Evolutionary conservation across 2,329 filamentous ascomycete genomes (phyloP).

Genomic region (Penicillium polonicum): DNA sequence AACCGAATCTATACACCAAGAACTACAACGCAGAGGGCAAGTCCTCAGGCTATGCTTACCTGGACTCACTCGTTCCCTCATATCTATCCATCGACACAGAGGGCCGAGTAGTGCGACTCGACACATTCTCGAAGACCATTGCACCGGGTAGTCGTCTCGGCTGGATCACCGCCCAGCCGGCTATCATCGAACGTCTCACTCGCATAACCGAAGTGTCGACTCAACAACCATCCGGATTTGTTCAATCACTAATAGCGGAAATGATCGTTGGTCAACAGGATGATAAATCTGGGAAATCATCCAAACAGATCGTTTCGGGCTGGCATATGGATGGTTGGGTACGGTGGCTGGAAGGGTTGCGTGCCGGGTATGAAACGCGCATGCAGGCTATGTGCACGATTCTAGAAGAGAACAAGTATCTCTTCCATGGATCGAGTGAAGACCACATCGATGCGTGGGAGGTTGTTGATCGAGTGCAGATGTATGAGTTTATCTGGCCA

Average conservation of each 20-base stretch:
- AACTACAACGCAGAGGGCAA: not conserved
- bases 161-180: not conserved
- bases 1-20: not conserved
- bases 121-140: not conserved
- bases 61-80: not conserved
- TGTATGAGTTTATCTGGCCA: not conserved
- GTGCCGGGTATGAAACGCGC: not conserved
- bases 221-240: not conserved
- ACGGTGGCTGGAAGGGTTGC: not conserved
- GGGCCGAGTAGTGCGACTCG: not conserved
- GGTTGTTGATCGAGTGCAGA: not conserved
- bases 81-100: not conserved
- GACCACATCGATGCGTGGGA: not conserved
- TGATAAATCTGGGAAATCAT: not conserved
- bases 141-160: not conserved
- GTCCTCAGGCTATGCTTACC: not conserved
- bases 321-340: not conserved
- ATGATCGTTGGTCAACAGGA: not conserved
- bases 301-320: not conserved
- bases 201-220: not conserved
- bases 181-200: not conserved
- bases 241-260: not conserved
- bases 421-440: not conserved
- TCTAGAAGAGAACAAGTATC: not conserved
- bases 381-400: not conserved